Evolutionary conservation across 1,284 basidiomycete species (phyloP).

Genomic region (Ustilago esculenta): DNA sequence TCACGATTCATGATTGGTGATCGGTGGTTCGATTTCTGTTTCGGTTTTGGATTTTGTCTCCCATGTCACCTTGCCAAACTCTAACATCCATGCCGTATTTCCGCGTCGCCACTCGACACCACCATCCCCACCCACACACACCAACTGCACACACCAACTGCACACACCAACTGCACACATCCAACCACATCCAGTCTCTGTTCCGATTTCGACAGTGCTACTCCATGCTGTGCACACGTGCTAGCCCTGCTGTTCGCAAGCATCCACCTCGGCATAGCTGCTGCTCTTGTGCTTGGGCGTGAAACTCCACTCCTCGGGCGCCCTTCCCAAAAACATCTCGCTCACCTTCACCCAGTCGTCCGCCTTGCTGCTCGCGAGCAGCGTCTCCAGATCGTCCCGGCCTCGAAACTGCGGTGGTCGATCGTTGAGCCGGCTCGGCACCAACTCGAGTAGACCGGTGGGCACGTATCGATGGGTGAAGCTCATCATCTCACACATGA

Average conservation of each 20-base stretch:
- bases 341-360: conserved; percentile 95
- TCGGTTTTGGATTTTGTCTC: no score
- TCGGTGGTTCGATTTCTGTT: no score
- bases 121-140: no score
- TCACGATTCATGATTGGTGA: no score
- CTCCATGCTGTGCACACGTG: no score
- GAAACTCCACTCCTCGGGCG: conserved; percentile 73
- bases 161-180: no score
- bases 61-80: no score
- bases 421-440: conserved; percentile 87
- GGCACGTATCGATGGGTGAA: conserved; percentile 96
- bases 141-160: no score
- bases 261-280: conserved; percentile 29
- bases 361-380: conserved; percentile 81
- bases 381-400: conserved; percentile 81
- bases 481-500: conserved; percentile 91
- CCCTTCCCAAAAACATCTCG: conserved; percentile 88
- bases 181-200: no score
- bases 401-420: conserved; percentile 86
- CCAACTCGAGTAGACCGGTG: conserved; percentile 85
- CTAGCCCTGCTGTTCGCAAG: conserved; percentile 41
- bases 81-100: no score
- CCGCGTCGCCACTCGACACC: no score
- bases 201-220: no score
- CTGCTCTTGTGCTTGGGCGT: conserved; percentile 67